Evolutionary conservation across 2,329 filamentous ascomycete genomes (phyloP).

Genomic region (Xylaria sp.): DNA sequence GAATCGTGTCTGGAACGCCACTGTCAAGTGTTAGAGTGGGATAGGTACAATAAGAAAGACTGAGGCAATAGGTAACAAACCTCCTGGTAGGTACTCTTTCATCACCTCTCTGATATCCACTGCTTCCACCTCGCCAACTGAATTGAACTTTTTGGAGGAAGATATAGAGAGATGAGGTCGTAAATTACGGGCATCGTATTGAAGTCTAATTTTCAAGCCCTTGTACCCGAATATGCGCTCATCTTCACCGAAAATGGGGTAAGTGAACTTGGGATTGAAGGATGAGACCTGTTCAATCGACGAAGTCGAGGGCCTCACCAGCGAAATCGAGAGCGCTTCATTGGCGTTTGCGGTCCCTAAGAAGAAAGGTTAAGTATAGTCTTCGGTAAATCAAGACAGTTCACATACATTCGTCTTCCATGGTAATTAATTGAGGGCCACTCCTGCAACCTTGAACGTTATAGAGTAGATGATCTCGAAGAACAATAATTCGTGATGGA

Average conservation of each 20-base stretch:
- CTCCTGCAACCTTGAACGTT: background rate
- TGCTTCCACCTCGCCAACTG: conserved; percentile 74
- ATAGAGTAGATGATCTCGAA: background rate
- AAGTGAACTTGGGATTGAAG: conserved; percentile 90
- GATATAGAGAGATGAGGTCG: conserved; percentile 78
- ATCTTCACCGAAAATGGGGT: conserved; percentile 92
- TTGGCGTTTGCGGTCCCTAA: conserved; percentile 70
- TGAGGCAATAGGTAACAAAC: conserved; percentile 56
- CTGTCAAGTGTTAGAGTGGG: conserved; percentile 55
- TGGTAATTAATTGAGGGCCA: conserved; percentile 29
- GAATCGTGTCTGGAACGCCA: conserved; percentile 71
- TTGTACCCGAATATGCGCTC: conserved; percentile 93
- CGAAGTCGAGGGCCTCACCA: conserved; percentile 41
- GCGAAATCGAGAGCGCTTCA: conserved; percentile 70
- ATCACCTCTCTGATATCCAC: conserved; percentile 75
- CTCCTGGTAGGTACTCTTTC: conserved; percentile 73
- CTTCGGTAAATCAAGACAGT: conserved; percentile 4
- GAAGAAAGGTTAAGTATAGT: conserved; percentile 18
- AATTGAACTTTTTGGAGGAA: conserved; percentile 76
- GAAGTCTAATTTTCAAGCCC: conserved; percentile 78
- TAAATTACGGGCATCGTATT: conserved; percentile 76
- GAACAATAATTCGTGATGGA: background rate
- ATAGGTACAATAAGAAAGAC: background rate
- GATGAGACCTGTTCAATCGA: conserved; percentile 68
- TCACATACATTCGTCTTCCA: conserved; percentile 49